A percentile compares a stretch with the other conserved stretches of the same genome.
These are phyloP conservation scores for Hypericum androsaemum DNA, from an alignment of 345 rosid genomes.

Conservation along the genomic window DNA sequence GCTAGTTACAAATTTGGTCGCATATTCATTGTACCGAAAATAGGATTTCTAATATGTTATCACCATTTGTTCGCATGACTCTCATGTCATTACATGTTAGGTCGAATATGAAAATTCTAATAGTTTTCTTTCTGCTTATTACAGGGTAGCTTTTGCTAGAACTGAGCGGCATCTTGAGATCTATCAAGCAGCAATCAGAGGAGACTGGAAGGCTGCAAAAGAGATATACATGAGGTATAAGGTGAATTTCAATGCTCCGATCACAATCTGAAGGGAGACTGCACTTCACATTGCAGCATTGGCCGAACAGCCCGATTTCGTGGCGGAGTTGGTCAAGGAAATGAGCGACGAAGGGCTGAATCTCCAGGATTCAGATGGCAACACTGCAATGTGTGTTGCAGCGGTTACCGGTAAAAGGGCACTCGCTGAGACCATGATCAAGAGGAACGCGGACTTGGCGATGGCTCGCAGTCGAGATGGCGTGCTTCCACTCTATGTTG, in stretches of 20 bases:
- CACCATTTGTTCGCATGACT: too few relatives aligned
- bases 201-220: too few relatives aligned
- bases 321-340: background rate
- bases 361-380: background rate
- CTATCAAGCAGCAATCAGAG: slow-evolving; percentile 9
- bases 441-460: background rate
- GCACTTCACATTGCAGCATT: slow-evolving; percentile 16
- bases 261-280: slow-evolving; percentile 5
- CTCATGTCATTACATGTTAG: too few relatives aligned
- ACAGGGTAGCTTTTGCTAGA: too few relatives aligned
- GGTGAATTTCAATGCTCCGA: background rate
- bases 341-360: background rate
- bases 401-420: slow-evolving; percentile 7
- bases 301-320: background rate
- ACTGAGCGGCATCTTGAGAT: background rate
- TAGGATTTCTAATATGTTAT: too few relatives aligned
- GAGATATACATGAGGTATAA: background rate
- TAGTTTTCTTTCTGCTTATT: too few relatives aligned
- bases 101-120: too few relatives aligned
- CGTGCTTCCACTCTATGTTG: slow-evolving; percentile 6
- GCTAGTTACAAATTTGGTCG: too few relatives aligned
- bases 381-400: slow-evolving; percentile 9
- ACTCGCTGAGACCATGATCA: slow-evolving; percentile 6
- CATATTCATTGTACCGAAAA: too few relatives aligned
- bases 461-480: background rate